Percentiles rank a stretch among this genome's conserved stretches.
phyloP scores from a whole-genome alignment of 257 asterid species.

The Orobanche coerulescens region DNA sequence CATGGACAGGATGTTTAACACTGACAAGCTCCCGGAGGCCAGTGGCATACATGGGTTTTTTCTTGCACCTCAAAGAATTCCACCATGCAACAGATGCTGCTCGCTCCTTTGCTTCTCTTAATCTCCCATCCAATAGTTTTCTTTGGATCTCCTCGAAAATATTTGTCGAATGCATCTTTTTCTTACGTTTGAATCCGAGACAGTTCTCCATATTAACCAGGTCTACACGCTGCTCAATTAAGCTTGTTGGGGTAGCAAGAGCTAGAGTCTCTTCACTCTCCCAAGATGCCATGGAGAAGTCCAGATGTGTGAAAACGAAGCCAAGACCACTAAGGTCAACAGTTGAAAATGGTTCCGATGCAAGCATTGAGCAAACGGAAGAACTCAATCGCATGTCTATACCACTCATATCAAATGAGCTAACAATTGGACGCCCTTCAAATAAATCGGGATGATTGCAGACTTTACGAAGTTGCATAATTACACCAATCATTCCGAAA shows the following conservation, averaged over 20 bases:
- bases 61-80: slow-evolving; percentile 87
- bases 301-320: slow-evolving; percentile 73
- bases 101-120: slow-evolving; percentile 69
- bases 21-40: slow-evolving; percentile 67
- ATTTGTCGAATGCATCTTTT: slow-evolving; percentile 38
- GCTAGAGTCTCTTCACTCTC: slow-evolving; percentile 75
- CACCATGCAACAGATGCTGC: slow-evolving; percentile 85
- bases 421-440: slow-evolving; percentile 98
- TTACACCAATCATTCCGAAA: slow-evolving; percentile 96
- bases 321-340: slow-evolving; percentile 77
- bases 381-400: slow-evolving; percentile 77
- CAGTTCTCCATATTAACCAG: slow-evolving; percentile 29
- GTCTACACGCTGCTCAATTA: slow-evolving; percentile 47
- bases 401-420: slow-evolving; percentile 89
- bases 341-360: slow-evolving; percentile 45
- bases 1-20: slow-evolving; percentile 54
- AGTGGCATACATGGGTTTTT: slow-evolving; percentile 71
- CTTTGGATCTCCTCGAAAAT: slow-evolving; percentile 72
- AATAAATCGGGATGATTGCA: slow-evolving; percentile 99
- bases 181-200: slow-evolving; percentile 33
- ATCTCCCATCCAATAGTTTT: slow-evolving; percentile 55
- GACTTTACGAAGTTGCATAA: slow-evolving; percentile 99
- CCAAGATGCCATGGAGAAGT: slow-evolving; percentile 85
- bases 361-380: slow-evolving; percentile 66
- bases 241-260: slow-evolving; percentile 70